Evolutionary conservation across 371 early-diverging fungal species (phyloP), one percentile per base, ranked within the genome.

Genomic region (Blakeslea trispora): DNA sequence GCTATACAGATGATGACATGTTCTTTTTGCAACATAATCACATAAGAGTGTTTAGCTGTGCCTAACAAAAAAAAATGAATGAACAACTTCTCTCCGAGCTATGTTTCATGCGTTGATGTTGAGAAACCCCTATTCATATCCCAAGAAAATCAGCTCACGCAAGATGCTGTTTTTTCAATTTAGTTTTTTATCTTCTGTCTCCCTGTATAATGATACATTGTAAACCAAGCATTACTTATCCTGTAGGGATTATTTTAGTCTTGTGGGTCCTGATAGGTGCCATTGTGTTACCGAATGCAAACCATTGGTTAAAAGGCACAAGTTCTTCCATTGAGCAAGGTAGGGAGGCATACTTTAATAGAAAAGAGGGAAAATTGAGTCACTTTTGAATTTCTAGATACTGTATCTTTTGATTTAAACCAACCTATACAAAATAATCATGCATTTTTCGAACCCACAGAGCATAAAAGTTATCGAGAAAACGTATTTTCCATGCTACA

Each of bases 251-350:
- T 22, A 34, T 59, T 22, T 23, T 59, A 14, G 41, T 59, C 0
- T 5, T 60, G 5, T 60, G 60, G 60, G 48, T 54, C 4, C 35
- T 60, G 23, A 18, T 60, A 17, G 60, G 54, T n/a, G 60, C 60
- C 11, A 54, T 60, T 18, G 54, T 49, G 17, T 31, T 60, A 34
- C 60, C 60, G 11, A 60, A 60, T 54, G 60, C 55, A 11, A 49
- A 48, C 34, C 48, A 44, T 35, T 60, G 60, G 60, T 49, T 60
- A 24, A 41, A 41, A 54, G 54, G 54, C 19, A 42, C 48, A 18
- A 49, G 54, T n/a, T 49, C 32, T 37, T 49, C 43, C 7, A 43
- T 60, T 17, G 22, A 43, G 49, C 43, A 54, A 37, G 50, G 55
- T 60, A 59, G 11, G 28, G 5, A 21, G 0, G 7, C 5, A 13